Percentiles rank a stretch among this genome's conserved stretches.
Conservation (phyloP, 78 protist species). For the Carpediemonas membranifera region DNA sequence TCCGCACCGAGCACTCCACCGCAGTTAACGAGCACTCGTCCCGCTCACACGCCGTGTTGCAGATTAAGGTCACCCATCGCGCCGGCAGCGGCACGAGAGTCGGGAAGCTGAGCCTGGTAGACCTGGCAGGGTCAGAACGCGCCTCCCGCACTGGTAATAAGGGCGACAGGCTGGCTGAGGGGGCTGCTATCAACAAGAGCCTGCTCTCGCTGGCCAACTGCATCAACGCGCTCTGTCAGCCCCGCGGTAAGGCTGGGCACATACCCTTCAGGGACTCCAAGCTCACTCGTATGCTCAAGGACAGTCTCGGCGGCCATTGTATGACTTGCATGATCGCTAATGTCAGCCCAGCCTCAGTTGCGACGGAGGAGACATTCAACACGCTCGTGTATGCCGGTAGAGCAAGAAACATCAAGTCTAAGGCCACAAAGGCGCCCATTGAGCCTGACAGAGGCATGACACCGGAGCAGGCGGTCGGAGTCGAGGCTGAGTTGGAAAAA, state of each 20-base stretch:
- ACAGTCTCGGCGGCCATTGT: constrained; percentile 87
- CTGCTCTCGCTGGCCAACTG: constrained; percentile 86
- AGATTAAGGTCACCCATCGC: constrained; percentile 2
- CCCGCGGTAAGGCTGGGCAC: background rate
- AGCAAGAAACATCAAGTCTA: constrained; percentile 43
- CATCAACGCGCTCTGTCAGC: constrained; percentile 79
- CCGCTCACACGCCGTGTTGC: constrained; percentile 86
- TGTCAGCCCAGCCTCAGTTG: constrained; percentile 21
- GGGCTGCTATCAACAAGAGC: constrained; percentile 82
- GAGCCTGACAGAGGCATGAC: too few species aligned
- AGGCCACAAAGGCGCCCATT: background rate
- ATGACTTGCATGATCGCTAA: constrained; percentile 82
- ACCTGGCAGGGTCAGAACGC: constrained; percentile 84
- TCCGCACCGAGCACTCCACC: constrained; percentile 56
- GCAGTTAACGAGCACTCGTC: constrained; percentile 66
- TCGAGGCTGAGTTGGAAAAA: background rate
- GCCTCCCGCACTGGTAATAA: constrained; percentile 60
- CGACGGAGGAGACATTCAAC: constrained; percentile 73
- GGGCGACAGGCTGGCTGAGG: constrained; percentile 64
- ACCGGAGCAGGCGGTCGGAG: too few species aligned
- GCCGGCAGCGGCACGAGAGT: constrained; percentile 20
- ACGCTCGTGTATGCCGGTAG: constrained; percentile 84
- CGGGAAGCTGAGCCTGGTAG: constrained; percentile 59
- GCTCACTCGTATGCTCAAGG: constrained; percentile 57
- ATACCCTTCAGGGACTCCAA: constrained; percentile 53